A percentile compares a stretch with the other conserved stretches of the same genome.
phyloP scores from a whole-genome alignment of 2,329 filamentous ascomycete species.

The Thelonectria rubi region DNA sequence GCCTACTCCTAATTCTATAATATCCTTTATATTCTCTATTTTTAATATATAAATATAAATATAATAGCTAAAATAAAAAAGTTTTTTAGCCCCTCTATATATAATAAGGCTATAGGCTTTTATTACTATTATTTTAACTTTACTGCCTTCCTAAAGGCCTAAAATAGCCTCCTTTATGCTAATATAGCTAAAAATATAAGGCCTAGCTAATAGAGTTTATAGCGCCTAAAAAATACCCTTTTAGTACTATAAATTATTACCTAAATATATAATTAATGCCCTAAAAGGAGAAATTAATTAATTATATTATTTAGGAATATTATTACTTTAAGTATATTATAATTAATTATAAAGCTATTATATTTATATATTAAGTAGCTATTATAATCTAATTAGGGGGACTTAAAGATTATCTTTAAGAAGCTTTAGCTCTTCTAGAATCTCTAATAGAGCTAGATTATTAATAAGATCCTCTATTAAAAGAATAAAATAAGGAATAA shows the following conservation, averaged over 20 bases:
- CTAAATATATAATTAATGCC: neutral
- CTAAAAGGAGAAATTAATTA: neutral
- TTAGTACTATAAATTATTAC: too few species aligned
- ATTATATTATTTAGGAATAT: neutral
- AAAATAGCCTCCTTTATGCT: too few species aligned
- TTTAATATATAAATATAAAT: slow-evolving; percentile 2
- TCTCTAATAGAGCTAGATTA: too few species aligned
- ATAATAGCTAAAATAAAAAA: neutral
- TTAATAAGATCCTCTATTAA: neutral
- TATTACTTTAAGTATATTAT: neutral
- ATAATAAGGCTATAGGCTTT: neutral
- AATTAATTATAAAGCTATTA: neutral
- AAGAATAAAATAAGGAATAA: neutral
- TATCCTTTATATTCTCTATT: neutral
- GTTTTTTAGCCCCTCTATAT: too few species aligned
- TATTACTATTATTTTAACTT: too few species aligned
- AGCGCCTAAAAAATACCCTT: too few species aligned
- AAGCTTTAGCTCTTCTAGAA: neutral
- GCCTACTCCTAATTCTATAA: neutral
- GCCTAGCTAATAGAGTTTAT: too few species aligned
- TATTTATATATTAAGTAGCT: too few species aligned
- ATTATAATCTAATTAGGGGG: neutral
- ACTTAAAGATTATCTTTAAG: neutral
- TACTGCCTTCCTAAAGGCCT: too few species aligned
- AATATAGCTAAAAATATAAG: too few species aligned